Evolutionary conservation across 2,329 filamentous ascomycete species (phyloP), one percentile per base, ranked within the genome.

Genomic region (Alternaria metachromatica): DNA sequence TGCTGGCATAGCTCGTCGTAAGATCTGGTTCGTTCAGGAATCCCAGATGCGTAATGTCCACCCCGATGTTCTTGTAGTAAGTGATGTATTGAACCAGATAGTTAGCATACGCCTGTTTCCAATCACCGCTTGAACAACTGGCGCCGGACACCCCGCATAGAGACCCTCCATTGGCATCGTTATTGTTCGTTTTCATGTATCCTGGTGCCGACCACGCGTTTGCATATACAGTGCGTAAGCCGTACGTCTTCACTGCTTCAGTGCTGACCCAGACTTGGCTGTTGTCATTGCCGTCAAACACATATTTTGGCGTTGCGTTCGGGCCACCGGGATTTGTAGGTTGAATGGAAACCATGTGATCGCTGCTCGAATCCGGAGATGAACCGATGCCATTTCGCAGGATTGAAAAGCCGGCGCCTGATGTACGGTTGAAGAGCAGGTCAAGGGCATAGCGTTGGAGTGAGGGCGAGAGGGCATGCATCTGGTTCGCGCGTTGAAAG

Each of bases 191-290:
- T 74, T 86, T 85, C 84, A 86, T 86, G 69, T 82, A 86, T 0
- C 82, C 83, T 1, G 83, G 84, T 1, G 84, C 84, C 45, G 78
- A 82, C 84, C 84, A 86, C 1, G 84, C 83, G 70, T 86, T 81
- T 5, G 82, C 82, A 64, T 85, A 84, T 48, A 85, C 78, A 2
- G 75, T 81, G 43, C 73, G 85, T 5, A 85, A 77, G 4, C 82
- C 82, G 58, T 83, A 82, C 5, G 68, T 74, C 37, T 72, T 72
- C 8, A 76, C 71, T 7, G 86, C 86, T 72, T 86, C 79, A 68
- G 86, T 80, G 4, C 82, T 81, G 25, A 88, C 79, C 80, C 82
- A 87, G 11, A 88, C 78, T 74, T 88, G 86, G 8, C 82, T 82
- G 26, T 74, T 76, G 54, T 77, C 74, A 46, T 76, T 73, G 13